A percentile compares a stretch with the other conserved stretches of the same genome.
phyloP scores from a whole-genome alignment of 805 yeast genomes.

The Hanseniaspora hatyaiensis region DNA sequence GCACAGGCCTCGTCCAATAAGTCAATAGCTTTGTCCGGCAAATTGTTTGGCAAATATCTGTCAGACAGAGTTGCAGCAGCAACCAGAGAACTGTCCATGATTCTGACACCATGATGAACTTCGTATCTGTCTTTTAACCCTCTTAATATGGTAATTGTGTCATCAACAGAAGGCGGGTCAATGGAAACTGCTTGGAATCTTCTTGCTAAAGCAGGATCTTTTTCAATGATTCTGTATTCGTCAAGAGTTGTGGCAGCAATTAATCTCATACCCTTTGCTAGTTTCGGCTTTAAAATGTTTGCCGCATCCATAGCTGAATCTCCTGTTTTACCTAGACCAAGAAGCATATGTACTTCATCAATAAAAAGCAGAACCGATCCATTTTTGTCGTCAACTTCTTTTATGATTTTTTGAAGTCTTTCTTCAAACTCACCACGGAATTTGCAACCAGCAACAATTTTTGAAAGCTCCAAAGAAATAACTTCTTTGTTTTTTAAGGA shows the following conservation, averaged over 20 bases:
- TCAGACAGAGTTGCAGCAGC: constrained; percentile 86
- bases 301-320: constrained; percentile 96
- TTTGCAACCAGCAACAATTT: constrained; percentile 87
- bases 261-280: constrained; percentile 88
- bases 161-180: constrained; percentile 80
- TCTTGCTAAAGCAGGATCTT: constrained; percentile 90
- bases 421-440: constrained; percentile 94
- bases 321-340: constrained; percentile 74
- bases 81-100: constrained; percentile 82
- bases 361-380: constrained; percentile 72
- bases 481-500: constrained; percentile 77
- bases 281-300: constrained; percentile 79
- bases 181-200: constrained; percentile 82
- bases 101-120: constrained; percentile 94
- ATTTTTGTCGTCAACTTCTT: constrained; percentile 68
- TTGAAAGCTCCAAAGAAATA: constrained; percentile 75
- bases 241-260: constrained; percentile 95
- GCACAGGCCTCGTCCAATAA: constrained; percentile 96
- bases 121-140: constrained; percentile 91
- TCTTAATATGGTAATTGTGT: constrained; percentile 80
- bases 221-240: constrained; percentile 88
- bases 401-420: constrained; percentile 65
- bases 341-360: constrained; percentile 79
- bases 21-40: constrained; percentile 96
- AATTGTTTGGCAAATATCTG: constrained; percentile 79